phyloP scores from a whole-genome alignment of 495 filamentous ascomycete genomes.

The Annulohypoxylon stygium region DNA sequence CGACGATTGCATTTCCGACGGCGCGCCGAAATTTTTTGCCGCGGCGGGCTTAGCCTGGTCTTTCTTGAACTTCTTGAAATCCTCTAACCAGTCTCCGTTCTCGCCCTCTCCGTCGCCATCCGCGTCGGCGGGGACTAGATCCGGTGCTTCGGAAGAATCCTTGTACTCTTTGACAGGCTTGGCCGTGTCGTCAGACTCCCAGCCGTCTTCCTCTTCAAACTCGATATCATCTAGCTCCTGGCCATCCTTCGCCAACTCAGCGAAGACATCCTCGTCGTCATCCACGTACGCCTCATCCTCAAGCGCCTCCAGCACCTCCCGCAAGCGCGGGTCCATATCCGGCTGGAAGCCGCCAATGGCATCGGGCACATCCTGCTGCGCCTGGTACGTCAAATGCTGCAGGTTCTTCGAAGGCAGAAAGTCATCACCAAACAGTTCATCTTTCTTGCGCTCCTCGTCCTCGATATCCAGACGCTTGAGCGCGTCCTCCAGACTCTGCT shows the following conservation, averaged over 20 bases:
- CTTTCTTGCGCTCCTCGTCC: constrained; percentile 59
- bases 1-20: constrained; percentile 75
- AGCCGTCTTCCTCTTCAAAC: constrained; percentile 79
- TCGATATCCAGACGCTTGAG: constrained; percentile 74
- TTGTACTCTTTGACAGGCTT: constrained; percentile 70
- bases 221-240: constrained; percentile 67
- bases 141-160: constrained; percentile 61
- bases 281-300: constrained; percentile 98
- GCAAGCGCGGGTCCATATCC: constrained; percentile 95
- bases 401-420: constrained; percentile 78
- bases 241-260: constrained; percentile 77
- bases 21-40: constrained; percentile 39
- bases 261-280: constrained; percentile 85
- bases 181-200: constrained; percentile 94
- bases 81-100: constrained; percentile 82
- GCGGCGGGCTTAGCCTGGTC: constrained; percentile 66
- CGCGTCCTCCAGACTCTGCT: constrained; percentile 80
- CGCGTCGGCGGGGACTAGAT: constrained; percentile 59
- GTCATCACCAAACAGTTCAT: constrained; percentile 74
- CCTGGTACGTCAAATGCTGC: constrained; percentile 83
- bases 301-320: constrained; percentile 92
- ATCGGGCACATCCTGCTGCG: constrained; percentile 94
- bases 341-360: constrained; percentile 92
- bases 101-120: constrained; percentile 65
- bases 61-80: constrained; percentile 91